Evolutionary conservation across 176 grass and related monocot species (phyloP).

Genomic region (Elymus sibiricus): DNA sequence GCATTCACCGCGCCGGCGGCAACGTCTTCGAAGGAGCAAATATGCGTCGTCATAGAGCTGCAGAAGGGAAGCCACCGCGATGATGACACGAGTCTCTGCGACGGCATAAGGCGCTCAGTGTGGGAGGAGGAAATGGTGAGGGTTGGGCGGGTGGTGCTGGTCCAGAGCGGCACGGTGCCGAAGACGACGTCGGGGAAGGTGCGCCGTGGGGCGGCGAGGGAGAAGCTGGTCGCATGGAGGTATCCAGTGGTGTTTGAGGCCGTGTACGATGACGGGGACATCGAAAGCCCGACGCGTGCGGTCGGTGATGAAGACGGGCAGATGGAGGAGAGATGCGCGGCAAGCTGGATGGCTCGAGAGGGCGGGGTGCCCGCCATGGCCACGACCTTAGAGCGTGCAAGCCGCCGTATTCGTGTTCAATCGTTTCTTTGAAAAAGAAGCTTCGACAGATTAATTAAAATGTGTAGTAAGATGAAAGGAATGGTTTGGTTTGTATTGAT

Average conservation of each 20-base stretch:
- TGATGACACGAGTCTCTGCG: constrained; percentile 18
- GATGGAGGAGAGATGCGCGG: neutral
- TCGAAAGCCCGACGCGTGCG: neutral
- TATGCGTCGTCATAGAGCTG: constrained; percentile 34
- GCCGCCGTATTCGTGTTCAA: constrained; percentile 7
- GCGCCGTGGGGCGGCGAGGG: constrained; percentile 40
- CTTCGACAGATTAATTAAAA: neutral
- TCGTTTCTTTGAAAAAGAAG: constrained; percentile 38
- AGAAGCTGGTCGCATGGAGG: constrained; percentile 38
- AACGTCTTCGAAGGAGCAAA: neutral
- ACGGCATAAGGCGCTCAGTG: constrained; percentile 19
- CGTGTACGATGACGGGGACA: neutral
- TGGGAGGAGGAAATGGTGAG: constrained; percentile 26
- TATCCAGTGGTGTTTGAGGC: constrained; percentile 20
- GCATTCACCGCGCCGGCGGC: constrained; percentile 8
- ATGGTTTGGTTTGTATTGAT: neutral
- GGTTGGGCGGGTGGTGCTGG: constrained; percentile 40
- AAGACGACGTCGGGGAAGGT: constrained; percentile 69
- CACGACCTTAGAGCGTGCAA: neutral
- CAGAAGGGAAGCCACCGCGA: neutral
- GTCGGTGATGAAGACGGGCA: neutral
- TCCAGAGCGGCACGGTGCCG: constrained; percentile 35
- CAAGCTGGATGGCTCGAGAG: neutral
- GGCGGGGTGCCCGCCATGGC: neutral
- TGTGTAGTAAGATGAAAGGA: neutral